phyloP scores from a whole-genome alignment of 371 early-diverging fungal genomes.

The Mortierella sp. region DNA sequence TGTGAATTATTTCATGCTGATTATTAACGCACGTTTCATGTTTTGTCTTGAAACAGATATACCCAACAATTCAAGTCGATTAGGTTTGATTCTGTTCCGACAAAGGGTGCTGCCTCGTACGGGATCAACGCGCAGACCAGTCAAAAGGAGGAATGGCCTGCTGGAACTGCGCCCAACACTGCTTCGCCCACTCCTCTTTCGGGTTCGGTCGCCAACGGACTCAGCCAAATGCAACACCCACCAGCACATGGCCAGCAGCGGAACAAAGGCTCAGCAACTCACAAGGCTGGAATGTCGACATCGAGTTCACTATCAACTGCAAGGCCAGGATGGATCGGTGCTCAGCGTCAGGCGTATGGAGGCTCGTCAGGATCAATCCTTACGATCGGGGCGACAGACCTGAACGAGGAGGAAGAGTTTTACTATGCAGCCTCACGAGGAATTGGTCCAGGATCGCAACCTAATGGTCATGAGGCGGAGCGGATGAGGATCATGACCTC shows the following conservation, averaged over 20 bases:
- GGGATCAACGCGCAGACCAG: conserved; percentile 18
- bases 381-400: conserved; percentile 28
- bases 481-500: conserved; percentile 8
- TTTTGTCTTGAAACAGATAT: conserved; percentile 22
- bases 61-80: conserved; percentile 49
- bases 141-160: conserved; percentile 19
- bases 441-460: background rate
- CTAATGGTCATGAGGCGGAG: background rate
- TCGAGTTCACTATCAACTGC: background rate
- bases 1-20: background rate
- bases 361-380: conserved; percentile 26
- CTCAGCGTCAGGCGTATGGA: conserved; percentile 1
- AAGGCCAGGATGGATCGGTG: background rate
- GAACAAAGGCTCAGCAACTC: background rate
- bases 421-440: conserved; percentile 30
- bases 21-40: too few species aligned
- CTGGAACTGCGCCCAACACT: conserved; percentile 3
- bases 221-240: conserved; percentile 14
- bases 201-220: conserved; percentile 9
- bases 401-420: conserved; percentile 42
- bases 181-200: conserved; percentile 8
- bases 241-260: conserved; percentile 6
- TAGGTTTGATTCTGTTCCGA: conserved; percentile 42
- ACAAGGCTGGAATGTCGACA: background rate
- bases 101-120: conserved; percentile 24